Conservation (phyloP, 1,284 basidiomycete species). For the Xerocomus amazonicus region DNA sequence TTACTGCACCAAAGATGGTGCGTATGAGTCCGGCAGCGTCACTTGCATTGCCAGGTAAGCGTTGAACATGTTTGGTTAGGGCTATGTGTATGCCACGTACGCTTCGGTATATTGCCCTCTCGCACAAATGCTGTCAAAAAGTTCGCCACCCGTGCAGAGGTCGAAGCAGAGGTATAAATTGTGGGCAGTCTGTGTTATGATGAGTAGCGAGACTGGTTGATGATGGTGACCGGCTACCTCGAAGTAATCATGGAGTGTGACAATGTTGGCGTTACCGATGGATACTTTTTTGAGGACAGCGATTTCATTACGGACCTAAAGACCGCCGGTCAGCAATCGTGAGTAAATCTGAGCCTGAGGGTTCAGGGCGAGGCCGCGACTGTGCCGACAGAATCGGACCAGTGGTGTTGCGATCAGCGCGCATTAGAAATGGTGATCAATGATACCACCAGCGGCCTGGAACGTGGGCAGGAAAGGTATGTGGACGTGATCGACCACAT, state of each 20-base stretch:
- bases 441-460: not conserved
- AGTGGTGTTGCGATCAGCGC: conserved; percentile 12
- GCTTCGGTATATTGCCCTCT: conserved; percentile 96
- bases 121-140: conserved; percentile 98
- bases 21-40: conserved; percentile 90
- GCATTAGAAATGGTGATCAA: conserved; percentile 7
- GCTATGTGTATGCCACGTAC: conserved; percentile 41
- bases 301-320: conserved; percentile 94
- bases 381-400: not conserved
- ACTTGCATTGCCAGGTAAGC: conserved; percentile 36
- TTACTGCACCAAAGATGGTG: conserved; percentile 83
- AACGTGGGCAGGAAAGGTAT: conserved; percentile 1
- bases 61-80: conserved; percentile 2
- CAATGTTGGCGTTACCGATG: conserved; percentile 85
- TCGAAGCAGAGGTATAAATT: conserved; percentile 96
- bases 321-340: conserved; percentile 6
- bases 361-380: conserved; percentile 9
- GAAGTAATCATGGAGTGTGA: conserved; percentile 95
- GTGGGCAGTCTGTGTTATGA: conserved; percentile 67
- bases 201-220: conserved; percentile 1
- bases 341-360: conserved; percentile 12
- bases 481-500: conserved; percentile 2
- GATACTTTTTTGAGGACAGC: conserved; percentile 93
- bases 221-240: conserved; percentile 54
- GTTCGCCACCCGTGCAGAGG: conserved; percentile 95